Evolutionary conservation across 2,329 filamentous ascomycete species (phyloP), one percentile per base, ranked within the genome.

Genomic region (Zymoseptoria tritici): DNA sequence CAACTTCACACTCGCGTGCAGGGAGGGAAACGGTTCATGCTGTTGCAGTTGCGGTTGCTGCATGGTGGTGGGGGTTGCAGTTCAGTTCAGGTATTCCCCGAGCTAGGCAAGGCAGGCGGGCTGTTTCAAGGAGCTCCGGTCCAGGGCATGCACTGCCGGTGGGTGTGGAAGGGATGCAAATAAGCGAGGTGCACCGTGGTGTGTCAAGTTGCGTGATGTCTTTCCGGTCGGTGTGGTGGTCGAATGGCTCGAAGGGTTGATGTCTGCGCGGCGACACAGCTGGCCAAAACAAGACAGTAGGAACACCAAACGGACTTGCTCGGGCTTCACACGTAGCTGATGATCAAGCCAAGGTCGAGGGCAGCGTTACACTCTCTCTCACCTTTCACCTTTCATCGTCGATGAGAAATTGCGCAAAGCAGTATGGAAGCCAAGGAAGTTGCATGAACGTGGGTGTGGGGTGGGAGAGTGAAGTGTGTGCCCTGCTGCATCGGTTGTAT

Each of bases 1-100:
- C 20, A 67, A 31, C 56, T 54, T 57, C n/a, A 54, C 55, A 56
- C 62, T 62, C 31, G 58, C 55, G 21, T 64, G 58, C 52, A 64
- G 42, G 8, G 16, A 49, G 9, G 62, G 62, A 21, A 64, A 64
- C 9, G 58, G 22, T 52, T 54, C n/a, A 52, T 57, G 20, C 24
- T 2, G 36, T 42, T 13, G 36, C 16, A 13, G 36, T 16, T 46
- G 36, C 36, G 16, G 36, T 16, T 13, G 36, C 36, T 42, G 36
- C 36, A 42, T 46, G 36, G 13, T 46, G 36, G 36, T 46, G 36
- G 36, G 36, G 13, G 36, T 29, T 46, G 36, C 13, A 16, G 21
- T 4, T 22, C 21, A 22, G 21, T 2, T 22, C 21, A 22, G 36
- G 36, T 16, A n/a, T 46, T 6, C 2, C 13, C 16, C 36, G 36